Evolutionary conservation across 2,329 filamentous ascomycete species (phyloP).

Genomic region (Ilyonectria mors-panacis): DNA sequence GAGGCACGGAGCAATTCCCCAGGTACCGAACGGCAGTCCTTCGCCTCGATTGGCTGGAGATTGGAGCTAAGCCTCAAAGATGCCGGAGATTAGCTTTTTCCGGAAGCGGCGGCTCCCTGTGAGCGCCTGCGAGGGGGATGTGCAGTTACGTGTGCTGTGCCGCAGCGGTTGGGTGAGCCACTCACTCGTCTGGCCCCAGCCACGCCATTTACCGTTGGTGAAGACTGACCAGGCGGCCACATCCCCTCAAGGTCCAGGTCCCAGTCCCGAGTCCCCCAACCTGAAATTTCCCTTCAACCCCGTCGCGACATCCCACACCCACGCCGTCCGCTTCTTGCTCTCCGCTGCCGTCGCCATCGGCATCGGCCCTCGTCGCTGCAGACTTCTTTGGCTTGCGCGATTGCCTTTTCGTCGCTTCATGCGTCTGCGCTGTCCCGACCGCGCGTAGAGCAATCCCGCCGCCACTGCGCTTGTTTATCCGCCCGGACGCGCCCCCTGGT

Average conservation of each 20-base stretch:
- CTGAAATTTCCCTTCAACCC: constrained; percentile 43
- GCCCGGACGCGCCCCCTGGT: constrained; percentile 51
- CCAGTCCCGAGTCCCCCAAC: constrained; percentile 48
- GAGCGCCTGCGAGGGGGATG: constrained; percentile 10
- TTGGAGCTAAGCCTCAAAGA: constrained; percentile 9
- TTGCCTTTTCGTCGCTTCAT: constrained; percentile 46
- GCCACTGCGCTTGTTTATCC: constrained; percentile 53
- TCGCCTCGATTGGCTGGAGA: constrained; percentile 13
- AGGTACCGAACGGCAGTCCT: neutral
- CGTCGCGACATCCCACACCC: constrained; percentile 45
- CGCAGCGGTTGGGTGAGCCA: constrained; percentile 24
- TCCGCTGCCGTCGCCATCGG: constrained; percentile 43
- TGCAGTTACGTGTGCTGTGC: constrained; percentile 3
- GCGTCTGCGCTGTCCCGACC: constrained; percentile 47
- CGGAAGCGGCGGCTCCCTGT: neutral
- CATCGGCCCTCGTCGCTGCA: constrained; percentile 46
- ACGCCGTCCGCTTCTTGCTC: constrained; percentile 39
- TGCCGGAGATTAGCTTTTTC: constrained; percentile 26
- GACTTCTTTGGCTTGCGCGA: constrained; percentile 41
- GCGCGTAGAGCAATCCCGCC: constrained; percentile 52
- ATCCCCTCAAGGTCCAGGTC: constrained; percentile 43
- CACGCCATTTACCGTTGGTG: constrained; percentile 56
- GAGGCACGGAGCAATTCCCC: neutral
- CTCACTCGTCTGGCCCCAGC: constrained; percentile 51
- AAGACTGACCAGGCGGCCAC: constrained; percentile 46